A percentile compares a stretch with the other conserved stretches of the same genome.
Conservation (phyloP, 768 basidiomycete genomes). For the Psilocybe sp. region DNA sequence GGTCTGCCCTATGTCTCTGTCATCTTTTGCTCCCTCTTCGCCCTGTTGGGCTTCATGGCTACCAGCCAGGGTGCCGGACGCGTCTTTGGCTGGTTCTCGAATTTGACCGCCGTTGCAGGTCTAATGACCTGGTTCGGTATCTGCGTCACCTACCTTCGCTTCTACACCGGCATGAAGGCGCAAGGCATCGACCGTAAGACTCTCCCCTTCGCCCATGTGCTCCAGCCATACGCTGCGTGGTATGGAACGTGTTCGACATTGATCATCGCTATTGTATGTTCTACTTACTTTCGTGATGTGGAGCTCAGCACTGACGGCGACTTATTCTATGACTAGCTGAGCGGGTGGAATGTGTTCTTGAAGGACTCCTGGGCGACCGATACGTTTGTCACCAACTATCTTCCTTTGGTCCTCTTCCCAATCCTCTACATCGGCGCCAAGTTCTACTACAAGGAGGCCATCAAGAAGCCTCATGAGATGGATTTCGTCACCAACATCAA, state of each 20-base stretch:
- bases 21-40: conserved; percentile 63
- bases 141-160: conserved; percentile 73
- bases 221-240: conserved; percentile 79
- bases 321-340: conserved; percentile 28
- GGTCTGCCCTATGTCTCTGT: conserved; percentile 81
- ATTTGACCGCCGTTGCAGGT: conserved; percentile 68
- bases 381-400: conserved; percentile 82
- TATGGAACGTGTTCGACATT: conserved; percentile 41
- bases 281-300: neutral
- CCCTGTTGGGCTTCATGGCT: conserved; percentile 80
- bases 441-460: conserved; percentile 45
- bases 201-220: conserved; percentile 64
- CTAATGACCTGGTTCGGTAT: conserved; percentile 84
- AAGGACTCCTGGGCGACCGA: conserved; percentile 45
- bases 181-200: conserved; percentile 74
- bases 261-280: conserved; percentile 61
- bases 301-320: too few relatives aligned
- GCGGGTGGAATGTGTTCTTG: conserved; percentile 41
- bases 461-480: conserved; percentile 64
- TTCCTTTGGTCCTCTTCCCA: conserved; percentile 72
- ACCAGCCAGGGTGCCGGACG: conserved; percentile 59
- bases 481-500: conserved; percentile 76
- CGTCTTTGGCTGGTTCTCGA: conserved; percentile 81
- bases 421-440: conserved; percentile 64
- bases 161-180: conserved; percentile 75